Evolutionary conservation across 331 rosid species (phyloP).

Genomic region (Pyracantha coccinea): DNA sequence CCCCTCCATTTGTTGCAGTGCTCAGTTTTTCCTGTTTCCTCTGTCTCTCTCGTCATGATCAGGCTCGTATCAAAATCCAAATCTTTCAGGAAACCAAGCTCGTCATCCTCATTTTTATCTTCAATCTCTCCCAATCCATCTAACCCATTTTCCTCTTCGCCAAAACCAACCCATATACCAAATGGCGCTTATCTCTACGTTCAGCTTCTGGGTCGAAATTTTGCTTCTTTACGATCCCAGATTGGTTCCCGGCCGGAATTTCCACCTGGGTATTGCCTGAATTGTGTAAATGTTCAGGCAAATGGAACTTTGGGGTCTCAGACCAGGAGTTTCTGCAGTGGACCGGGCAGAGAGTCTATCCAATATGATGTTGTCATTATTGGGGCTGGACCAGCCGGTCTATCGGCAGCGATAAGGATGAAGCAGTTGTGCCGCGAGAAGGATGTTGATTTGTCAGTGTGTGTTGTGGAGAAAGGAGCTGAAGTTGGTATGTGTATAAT

Average conservation of each 20-base stretch:
- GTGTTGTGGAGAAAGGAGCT: constrained; percentile 90
- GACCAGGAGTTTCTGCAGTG: constrained; percentile 39
- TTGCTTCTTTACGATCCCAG: constrained; percentile 5
- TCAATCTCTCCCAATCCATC: background rate
- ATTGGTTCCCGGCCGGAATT: background rate
- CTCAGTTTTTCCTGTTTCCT: background rate
- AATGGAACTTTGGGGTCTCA: constrained; percentile 17
- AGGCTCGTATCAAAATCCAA: constrained; percentile 25
- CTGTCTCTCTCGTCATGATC: constrained; percentile 18
- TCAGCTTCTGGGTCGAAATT: constrained; percentile 5
- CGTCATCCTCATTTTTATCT: background rate
- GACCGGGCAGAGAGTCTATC: constrained; percentile 51
- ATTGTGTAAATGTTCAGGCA: background rate
- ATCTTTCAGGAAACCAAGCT: constrained; percentile 4
- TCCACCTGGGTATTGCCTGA: constrained; percentile 10
- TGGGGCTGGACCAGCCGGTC: constrained; percentile 96
- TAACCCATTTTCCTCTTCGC: background rate
- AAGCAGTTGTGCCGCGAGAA: constrained; percentile 69
- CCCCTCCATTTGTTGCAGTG: background rate
- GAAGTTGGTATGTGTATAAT: constrained; percentile 57
- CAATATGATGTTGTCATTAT: constrained; percentile 86
- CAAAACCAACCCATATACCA: background rate
- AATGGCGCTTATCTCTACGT: background rate
- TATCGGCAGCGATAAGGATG: constrained; percentile 80
- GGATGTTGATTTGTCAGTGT: constrained; percentile 60